Evolutionary conservation across 2,329 filamentous ascomycete genomes (phyloP), one percentile per base, ranked within the genome.

Genomic region (Colletotrichum gigasporum): DNA sequence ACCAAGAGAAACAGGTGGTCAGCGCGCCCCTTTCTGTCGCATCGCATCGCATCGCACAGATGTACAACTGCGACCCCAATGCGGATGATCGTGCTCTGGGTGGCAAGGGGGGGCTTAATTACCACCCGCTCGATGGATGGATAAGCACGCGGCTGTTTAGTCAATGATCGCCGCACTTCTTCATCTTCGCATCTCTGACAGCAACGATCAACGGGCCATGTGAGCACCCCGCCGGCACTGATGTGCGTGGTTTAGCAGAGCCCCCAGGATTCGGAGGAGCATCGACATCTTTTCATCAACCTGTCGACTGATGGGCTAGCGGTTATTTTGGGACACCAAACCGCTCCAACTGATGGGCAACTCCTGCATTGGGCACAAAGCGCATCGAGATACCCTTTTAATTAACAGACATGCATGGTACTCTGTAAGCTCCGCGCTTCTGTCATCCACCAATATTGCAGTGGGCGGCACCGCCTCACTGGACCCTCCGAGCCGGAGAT

Each of bases 381-480:
- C 14, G 32, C 42, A 24, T 34, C 34, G 24, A 30, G 14, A 34
- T n/a, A 12, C 35, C n/a, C 26, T 42, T 20, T 26, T 42, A 7
- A 16, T 58, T 22, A 30, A 26, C 9, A 26, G 41, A n/a, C 10
- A 58, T 41, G 35, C 26, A 28, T 51, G n/a, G 26, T 18, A 37
- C 26, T 34, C n/a, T n/a, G n/a, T 26, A 22, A 4, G 39, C 28
- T 34, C 28, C 45, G 28, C 18, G n/a, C 35, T 20, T 44, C 8
- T 51, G 37, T 56, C 20, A 41, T 47, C 41, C 18, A 20, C 5
- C 42, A 62, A 48, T 45, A 62, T 56, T 42, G 26, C 30, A 26
- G 42, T 42, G 58, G 58, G 51, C 42, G n/a, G 51, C 58, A 56
- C 58, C 34, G 51, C 50, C 58, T 62, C 58, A 22, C 51, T 48